A percentile compares a stretch with the other conserved stretches of the same genome.
phyloP scores from a whole-genome alignment of 805 yeast species.

The Ogataea zsoltii region DNA sequence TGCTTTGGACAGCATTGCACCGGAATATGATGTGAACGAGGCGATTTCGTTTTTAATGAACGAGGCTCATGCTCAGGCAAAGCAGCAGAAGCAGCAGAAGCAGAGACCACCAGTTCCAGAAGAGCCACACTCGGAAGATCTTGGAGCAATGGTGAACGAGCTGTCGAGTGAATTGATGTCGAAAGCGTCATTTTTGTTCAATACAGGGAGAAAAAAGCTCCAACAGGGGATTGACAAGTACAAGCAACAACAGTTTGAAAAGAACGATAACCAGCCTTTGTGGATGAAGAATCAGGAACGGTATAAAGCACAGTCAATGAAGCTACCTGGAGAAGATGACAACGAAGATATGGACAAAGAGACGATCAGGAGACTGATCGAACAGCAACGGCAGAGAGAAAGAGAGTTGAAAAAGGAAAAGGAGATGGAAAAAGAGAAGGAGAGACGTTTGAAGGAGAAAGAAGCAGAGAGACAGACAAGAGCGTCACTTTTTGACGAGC shows the following conservation, averaged over 20 bases:
- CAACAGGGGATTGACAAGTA: slow-evolving; percentile 64
- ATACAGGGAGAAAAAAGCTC: slow-evolving; percentile 59
- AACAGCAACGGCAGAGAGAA: slow-evolving; percentile 41
- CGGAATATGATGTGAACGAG: slow-evolving; percentile 58
- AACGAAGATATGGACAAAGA: slow-evolving; percentile 40
- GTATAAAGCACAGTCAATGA: slow-evolving; percentile 43
- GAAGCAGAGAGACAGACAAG: slow-evolving; percentile 9
- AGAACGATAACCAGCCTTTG: slow-evolving; percentile 50
- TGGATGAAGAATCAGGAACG: slow-evolving; percentile 70
- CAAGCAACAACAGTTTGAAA: slow-evolving; percentile 37
- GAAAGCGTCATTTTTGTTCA: slow-evolving; percentile 59
- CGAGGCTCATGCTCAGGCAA: slow-evolving; percentile 47
- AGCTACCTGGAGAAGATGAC: slow-evolving; percentile 41
- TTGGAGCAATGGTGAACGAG: slow-evolving; percentile 47
- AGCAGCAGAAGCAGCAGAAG: slow-evolving; percentile 6
- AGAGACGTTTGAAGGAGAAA: slow-evolving; percentile 13
- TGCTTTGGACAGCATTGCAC: slow-evolving; percentile 54
- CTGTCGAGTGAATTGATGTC: slow-evolving; percentile 56
- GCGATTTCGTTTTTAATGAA: slow-evolving; percentile 70
- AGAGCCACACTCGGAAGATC: slow-evolving; percentile 30
- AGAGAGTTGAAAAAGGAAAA: slow-evolving; percentile 25
- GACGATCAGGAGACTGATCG: slow-evolving; percentile 41
- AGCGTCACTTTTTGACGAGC: slow-evolving; percentile 15
- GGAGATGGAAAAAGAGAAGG: slow-evolving; percentile 12
- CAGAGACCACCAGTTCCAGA: not conserved